A percentile compares a stretch with the other conserved stretches of the same genome.
Conservation (phyloP, 495 filamentous ascomycete species). For the Neurospora sp. region DNA sequence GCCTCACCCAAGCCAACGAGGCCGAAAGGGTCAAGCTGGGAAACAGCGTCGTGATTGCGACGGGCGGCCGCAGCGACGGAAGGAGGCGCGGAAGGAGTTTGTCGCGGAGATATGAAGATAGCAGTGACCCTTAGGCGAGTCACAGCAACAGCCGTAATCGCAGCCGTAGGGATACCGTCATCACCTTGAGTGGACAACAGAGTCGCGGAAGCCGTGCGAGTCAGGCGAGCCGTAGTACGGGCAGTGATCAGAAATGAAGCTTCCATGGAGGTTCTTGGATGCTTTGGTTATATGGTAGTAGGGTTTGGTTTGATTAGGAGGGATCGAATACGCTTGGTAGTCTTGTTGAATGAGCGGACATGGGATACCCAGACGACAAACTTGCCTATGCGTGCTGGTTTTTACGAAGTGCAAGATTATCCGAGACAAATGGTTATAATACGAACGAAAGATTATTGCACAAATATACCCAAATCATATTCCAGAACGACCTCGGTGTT, state of each 20-base stretch:
- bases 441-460: too few species aligned
- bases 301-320: neutral
- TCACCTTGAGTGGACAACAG: neutral
- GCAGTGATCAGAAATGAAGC: neutral
- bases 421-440: neutral
- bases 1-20: slow-evolving; percentile 6
- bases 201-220: neutral
- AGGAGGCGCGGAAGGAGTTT: neutral
- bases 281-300: neutral
- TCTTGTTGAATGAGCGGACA: neutral
- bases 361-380: neutral
- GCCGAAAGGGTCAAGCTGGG: slow-evolving; percentile 7
- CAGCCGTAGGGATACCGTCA: neutral
- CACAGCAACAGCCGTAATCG: neutral
- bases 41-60: slow-evolving; percentile 13
- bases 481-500: neutral
- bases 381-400: neutral
- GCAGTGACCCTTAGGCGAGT: neutral
- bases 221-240: neutral
- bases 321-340: neutral
- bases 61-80: neutral
- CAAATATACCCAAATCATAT: neutral
- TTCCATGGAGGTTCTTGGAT: neutral
- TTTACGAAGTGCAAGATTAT: neutral
- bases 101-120: slow-evolving; percentile 4